phyloP scores from a whole-genome alignment of 768 basidiomycete species.

The Suillus tomentosus region DNA sequence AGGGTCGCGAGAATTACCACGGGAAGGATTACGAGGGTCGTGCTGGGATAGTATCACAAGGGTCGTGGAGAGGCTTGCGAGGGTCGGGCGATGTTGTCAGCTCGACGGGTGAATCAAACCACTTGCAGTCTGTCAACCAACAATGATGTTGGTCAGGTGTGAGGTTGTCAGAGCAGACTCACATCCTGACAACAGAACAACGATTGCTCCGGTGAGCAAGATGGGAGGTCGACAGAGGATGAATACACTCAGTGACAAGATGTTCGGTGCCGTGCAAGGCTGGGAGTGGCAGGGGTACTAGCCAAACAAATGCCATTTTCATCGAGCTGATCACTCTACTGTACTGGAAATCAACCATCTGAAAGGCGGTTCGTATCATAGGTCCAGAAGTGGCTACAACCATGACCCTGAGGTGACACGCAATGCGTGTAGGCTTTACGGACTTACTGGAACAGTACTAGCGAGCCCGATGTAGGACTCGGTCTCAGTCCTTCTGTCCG shows the following conservation, averaged over 20 bases:
- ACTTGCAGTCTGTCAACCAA: background rate
- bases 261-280: background rate
- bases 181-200: background rate
- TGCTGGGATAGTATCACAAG: background rate
- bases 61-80: background rate
- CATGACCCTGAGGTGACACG: no score
- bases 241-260: no score
- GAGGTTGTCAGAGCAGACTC: background rate
- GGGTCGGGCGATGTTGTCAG: no score
- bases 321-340: background rate
- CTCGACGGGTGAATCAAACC: background rate
- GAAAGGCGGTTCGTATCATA: no score
- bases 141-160: background rate
- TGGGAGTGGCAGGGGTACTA: background rate
- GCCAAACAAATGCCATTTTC: background rate
- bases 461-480: background rate
- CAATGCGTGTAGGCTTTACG: background rate
- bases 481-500: background rate
- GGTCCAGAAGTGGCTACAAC: no score
- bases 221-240: no score
- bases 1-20: background rate
- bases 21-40: background rate
- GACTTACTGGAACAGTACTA: background rate
- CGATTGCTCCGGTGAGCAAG: background rate
- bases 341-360: no score